Percentiles rank a stretch among this genome's conserved stretches.
phyloP scores from a whole-genome alignment of 2,329 filamentous ascomycete species.

The Aspergillus piperis region DNA sequence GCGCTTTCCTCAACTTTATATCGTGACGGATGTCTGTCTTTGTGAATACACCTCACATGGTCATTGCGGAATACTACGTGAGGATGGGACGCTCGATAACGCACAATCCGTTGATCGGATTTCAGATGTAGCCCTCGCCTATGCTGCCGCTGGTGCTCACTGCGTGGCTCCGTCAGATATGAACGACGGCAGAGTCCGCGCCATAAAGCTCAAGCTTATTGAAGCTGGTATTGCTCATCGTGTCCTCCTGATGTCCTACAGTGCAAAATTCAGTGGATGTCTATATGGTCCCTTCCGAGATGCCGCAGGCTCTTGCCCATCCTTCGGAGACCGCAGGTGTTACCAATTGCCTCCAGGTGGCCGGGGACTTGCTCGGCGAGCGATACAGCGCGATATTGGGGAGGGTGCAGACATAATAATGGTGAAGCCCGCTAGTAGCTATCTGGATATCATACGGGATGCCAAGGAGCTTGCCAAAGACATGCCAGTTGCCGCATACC shows the following conservation, averaged over 20 bases:
- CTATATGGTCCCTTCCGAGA: constrained; percentile 97
- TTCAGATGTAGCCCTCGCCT: constrained; percentile 95
- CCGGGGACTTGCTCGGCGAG: constrained; percentile 84
- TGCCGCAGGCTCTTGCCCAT: constrained; percentile 85
- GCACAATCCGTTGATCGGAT: constrained; percentile 90
- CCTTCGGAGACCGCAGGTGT: constrained; percentile 92
- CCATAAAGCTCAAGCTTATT: constrained; percentile 97
- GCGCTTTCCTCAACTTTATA: constrained; percentile 86
- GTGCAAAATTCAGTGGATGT: constrained; percentile 95
- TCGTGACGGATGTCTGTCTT: constrained; percentile 89
- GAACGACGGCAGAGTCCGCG: constrained; percentile 96
- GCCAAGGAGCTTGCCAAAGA: constrained; percentile 92
- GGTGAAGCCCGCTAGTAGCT: constrained; percentile 96
- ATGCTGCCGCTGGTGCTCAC: constrained; percentile 92
- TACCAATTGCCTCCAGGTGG: constrained; percentile 95
- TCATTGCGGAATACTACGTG: constrained; percentile 92
- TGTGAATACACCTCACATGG: constrained; percentile 99
- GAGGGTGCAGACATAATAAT: constrained; percentile 98
- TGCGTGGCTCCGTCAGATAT: constrained; percentile 97
- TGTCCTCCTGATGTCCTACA: constrained; percentile 94
- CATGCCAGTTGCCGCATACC: constrained; percentile 91
- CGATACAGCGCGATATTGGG: constrained; percentile 83
- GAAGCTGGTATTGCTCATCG: constrained; percentile 91
- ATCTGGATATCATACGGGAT: constrained; percentile 95
- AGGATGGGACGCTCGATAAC: constrained; percentile 93